Base-by-base conservation (phyloP, 768 basidiomycete genomes). In the Calocybe gangraenosa region DNA sequence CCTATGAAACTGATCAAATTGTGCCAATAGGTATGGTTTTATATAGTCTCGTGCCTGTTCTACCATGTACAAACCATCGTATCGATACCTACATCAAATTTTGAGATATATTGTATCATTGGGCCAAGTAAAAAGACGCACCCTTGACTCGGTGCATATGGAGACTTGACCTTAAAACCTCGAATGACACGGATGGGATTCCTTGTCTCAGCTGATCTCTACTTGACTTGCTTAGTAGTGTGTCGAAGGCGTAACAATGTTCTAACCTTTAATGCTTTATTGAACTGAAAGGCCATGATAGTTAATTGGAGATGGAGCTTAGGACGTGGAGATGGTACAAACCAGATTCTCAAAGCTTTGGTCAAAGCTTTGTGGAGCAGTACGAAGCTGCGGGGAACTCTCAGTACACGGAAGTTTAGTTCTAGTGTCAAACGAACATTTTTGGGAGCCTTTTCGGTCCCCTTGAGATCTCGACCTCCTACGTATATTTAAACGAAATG, bases 101-200 rank as follows among this genome's bases (percentile, higher is more conserved):
- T 40, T 33, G 19, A 46, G 18, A 19, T 35, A 22, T 38, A n/a
- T n/a, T n/a, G n/a, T 4, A 43, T 28, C 17, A 28, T 31, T 18
- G 28, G 8, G 36, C n/a, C 10, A 36, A 7, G 18, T 25, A 11
- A 28, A 13, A 13, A 48, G 30, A 2, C 64, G 41, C 52, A 86
- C 82, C 92, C 92, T 71, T 87, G 82, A 19, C 64, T 71, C 4
- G 92, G 92, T 7, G 87, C 91, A 52, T 82, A 95, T 17, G 69
- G 68, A 0, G 88, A 88, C 21, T 65, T 62, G 21, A 82, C 63
- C 61, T 92, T 92, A 74, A 65, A 94, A 1, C 92, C 93, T 19
- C 93, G 78, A 44, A 95, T 83, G 2, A 96, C 92, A 14, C 93
- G 76, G 22, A 96, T 74, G 13, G 92, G 92, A 51, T 86, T 87